Conservation (phyloP, 2,329 filamentous ascomycete species). For the Pseudogymnoascus sp. region DNA sequence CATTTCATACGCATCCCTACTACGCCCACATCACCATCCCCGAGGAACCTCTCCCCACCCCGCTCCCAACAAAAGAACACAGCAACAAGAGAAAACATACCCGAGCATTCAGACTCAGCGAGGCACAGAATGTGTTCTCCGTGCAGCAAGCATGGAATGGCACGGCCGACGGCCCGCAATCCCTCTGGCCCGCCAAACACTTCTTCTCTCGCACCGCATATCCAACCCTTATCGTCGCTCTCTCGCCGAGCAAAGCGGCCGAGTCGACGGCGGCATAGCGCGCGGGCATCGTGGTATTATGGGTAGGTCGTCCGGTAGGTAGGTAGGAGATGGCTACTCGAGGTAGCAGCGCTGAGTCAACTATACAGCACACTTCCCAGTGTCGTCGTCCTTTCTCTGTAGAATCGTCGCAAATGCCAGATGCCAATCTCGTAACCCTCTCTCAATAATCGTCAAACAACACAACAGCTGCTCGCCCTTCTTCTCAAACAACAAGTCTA, state of each 20-base stretch:
- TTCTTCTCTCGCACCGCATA: background rate
- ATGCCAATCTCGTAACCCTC: no score
- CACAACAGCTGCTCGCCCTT: no score
- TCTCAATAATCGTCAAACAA: no score
- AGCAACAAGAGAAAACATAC: background rate
- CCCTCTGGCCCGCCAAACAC: background rate
- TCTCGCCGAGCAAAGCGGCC: background rate
- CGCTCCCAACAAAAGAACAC: background rate
- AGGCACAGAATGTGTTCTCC: background rate
- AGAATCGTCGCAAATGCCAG: no score
- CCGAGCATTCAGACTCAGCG: background rate
- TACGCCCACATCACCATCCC: background rate
- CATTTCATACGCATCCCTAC: background rate
- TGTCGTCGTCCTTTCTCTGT: no score
- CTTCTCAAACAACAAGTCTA: no score
- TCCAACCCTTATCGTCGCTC: background rate
- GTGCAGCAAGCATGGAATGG: background rate
- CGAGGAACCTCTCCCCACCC: background rate
- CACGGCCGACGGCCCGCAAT: background rate
- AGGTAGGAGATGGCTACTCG: background rate
- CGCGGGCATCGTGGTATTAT: background rate
- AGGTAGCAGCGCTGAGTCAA: no score
- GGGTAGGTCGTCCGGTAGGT: no score
- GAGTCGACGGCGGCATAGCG: background rate
- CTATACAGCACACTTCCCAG: no score